Percentiles rank a stretch among this genome's conserved stretches.
These are phyloP conservation scores for Neurospora intermedia DNA, from an alignment of 495 filamentous ascomycete genomes.

Conservation along the genomic window DNA sequence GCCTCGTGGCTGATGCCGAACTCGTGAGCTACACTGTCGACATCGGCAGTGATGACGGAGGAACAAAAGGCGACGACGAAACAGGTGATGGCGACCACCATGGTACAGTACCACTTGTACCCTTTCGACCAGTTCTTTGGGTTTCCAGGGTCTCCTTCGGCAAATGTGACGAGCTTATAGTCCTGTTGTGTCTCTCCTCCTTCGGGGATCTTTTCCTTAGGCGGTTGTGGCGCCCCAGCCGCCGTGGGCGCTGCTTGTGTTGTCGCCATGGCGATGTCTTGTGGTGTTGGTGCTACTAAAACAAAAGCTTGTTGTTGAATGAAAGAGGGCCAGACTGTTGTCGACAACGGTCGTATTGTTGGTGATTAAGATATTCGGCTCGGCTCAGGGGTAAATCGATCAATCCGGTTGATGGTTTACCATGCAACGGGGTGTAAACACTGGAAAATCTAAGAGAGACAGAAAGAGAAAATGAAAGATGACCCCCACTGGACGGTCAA, in stretches of 20 bases:
- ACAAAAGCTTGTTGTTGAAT: background rate
- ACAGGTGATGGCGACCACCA: constrained; percentile 53
- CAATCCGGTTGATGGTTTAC: background rate
- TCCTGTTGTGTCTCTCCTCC: constrained; percentile 8
- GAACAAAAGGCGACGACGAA: constrained; percentile 56
- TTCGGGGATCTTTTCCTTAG: constrained; percentile 4
- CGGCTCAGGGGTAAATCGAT: background rate
- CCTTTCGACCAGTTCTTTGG: constrained; percentile 58
- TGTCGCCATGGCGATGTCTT: background rate
- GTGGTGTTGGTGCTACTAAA: background rate
- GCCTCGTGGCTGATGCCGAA: constrained; percentile 59
- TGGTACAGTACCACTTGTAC: constrained; percentile 58
- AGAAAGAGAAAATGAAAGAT: background rate
- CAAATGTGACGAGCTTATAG: constrained; percentile 67
- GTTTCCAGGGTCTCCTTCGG: constrained; percentile 52
- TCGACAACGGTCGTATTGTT: background rate
- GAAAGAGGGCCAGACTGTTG: background rate
- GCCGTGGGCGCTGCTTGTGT: background rate
- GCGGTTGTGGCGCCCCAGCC: background rate
- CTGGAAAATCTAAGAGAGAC: background rate
- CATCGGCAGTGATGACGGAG: constrained; percentile 57
- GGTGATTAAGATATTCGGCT: background rate
- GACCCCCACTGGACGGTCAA: background rate
- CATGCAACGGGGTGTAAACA: background rate
- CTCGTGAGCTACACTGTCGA: constrained; percentile 45